These are phyloP conservation scores for Parafenestella ontariensis DNA, from an alignment of 2,329 filamentous ascomycete genomes.

Conservation along the genomic window DNA sequence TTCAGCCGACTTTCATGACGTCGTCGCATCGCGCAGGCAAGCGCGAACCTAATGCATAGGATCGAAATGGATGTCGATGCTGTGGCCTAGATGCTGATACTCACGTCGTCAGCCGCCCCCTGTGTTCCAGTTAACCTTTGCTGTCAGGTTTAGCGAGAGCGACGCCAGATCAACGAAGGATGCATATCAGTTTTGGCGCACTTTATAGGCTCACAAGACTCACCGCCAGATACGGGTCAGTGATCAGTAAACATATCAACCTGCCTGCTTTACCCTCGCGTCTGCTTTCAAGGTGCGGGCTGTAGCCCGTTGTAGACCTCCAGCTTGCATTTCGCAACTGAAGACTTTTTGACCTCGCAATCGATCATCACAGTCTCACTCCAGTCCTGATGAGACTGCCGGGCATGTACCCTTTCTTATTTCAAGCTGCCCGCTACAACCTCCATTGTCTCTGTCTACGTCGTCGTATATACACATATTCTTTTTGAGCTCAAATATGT, in stretches of 20 bases:
- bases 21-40: not conserved
- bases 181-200: not conserved
- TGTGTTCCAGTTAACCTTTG: no score
- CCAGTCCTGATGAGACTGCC: not conserved
- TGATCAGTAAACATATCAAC: not conserved
- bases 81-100: not conserved
- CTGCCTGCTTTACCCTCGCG: not conserved
- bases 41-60: not conserved
- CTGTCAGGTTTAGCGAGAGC: no score
- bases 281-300: not conserved
- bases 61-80: not conserved
- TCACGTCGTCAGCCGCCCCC: no score
- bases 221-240: not conserved
- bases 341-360: not conserved
- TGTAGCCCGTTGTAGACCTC: not conserved
- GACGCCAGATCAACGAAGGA: not conserved
- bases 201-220: not conserved
- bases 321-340: not conserved
- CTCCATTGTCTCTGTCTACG: not conserved
- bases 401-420: not conserved
- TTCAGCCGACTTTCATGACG: not conserved
- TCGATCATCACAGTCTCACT: not conserved
- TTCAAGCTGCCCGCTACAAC: not conserved
- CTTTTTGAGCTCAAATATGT: not conserved
- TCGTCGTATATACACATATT: no score